Percentiles rank a stretch among this genome's conserved stretches.
phyloP scores from a whole-genome alignment of 352 stramenopile genomes.

The Phytophthora chlamydospora region DNA sequence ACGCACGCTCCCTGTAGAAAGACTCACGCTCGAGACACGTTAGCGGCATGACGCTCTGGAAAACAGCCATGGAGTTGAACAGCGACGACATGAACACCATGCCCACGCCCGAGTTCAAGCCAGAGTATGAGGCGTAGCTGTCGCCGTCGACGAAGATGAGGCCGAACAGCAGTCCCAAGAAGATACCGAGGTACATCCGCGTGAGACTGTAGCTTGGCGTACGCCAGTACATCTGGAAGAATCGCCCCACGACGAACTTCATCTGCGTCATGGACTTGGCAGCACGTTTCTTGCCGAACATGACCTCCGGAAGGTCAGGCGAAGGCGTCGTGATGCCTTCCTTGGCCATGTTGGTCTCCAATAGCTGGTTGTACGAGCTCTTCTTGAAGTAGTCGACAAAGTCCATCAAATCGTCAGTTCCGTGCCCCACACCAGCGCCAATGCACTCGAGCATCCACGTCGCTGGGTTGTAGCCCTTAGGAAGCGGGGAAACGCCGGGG shows the following conservation, averaged over 20 bases:
- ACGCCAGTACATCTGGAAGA: no score
- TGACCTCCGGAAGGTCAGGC: conserved; percentile 17
- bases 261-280: conserved; percentile 16
- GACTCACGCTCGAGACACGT: conserved; percentile 67
- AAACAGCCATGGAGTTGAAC: no score
- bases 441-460: conserved; percentile 86
- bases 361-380: neutral
- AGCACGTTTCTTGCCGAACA: conserved; percentile 27
- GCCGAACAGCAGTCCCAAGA: conserved; percentile 69
- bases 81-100: no score
- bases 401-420: no score
- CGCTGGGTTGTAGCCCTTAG: conserved; percentile 49
- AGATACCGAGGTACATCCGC: conserved; percentile 52
- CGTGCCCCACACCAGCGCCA: conserved; percentile 40
- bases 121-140: no score
- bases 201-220: conserved; percentile 73
- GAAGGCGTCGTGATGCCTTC: conserved; percentile 17
- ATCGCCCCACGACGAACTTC: conserved; percentile 14
- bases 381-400: conserved; percentile 3
- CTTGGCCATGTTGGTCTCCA: conserved; percentile 1
- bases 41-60: no score
- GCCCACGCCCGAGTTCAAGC: no score
- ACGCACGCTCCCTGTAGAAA: conserved; percentile 84
- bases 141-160: conserved; percentile 50
- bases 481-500: no score